Percentiles rank a stretch among this genome's conserved stretches.
These are phyloP conservation scores for Leptosphaerulina australis DNA, from an alignment of 2,329 filamentous ascomycete species.

Conservation along the genomic window DNA sequence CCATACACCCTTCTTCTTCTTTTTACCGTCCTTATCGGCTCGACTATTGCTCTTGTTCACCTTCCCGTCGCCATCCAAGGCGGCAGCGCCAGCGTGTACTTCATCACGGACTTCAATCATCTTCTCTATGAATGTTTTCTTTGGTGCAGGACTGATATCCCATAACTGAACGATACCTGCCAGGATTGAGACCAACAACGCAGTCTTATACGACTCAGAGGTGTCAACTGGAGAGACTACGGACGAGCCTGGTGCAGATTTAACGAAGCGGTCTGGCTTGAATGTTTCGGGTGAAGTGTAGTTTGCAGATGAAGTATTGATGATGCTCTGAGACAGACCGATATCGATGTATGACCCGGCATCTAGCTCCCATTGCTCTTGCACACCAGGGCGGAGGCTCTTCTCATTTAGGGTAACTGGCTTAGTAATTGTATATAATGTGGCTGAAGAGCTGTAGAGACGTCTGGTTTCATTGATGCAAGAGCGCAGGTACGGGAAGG, in stretches of 20 bases:
- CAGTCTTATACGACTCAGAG: slow-evolving; percentile 29
- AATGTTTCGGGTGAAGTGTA: slow-evolving; percentile 31
- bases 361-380: slow-evolving; percentile 38
- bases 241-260: slow-evolving; percentile 22
- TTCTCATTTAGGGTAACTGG: slow-evolving; percentile 32
- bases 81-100: slow-evolving; percentile 36
- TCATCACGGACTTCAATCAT: slow-evolving; percentile 43
- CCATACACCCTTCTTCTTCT: slow-evolving; percentile 50
- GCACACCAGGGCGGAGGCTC: slow-evolving; percentile 20
- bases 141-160: slow-evolving; percentile 42
- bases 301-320: slow-evolving; percentile 38
- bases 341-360: slow-evolving; percentile 37
- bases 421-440: slow-evolving; percentile 28
- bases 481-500: slow-evolving; percentile 38
- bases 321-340: slow-evolving; percentile 38
- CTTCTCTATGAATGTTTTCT: slow-evolving; percentile 41
- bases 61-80: slow-evolving; percentile 19
- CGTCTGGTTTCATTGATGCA: slow-evolving; percentile 42
- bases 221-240: slow-evolving; percentile 21
- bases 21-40: slow-evolving; percentile 16
- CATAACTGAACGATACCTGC: slow-evolving; percentile 45
- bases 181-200: slow-evolving; percentile 37
- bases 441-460: slow-evolving; percentile 35
- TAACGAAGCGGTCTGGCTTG: slow-evolving; percentile 38
- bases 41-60: slow-evolving; percentile 7